phyloP scores from a whole-genome alignment of 1,284 basidiomycete genomes.

The Irpex sp. region DNA sequence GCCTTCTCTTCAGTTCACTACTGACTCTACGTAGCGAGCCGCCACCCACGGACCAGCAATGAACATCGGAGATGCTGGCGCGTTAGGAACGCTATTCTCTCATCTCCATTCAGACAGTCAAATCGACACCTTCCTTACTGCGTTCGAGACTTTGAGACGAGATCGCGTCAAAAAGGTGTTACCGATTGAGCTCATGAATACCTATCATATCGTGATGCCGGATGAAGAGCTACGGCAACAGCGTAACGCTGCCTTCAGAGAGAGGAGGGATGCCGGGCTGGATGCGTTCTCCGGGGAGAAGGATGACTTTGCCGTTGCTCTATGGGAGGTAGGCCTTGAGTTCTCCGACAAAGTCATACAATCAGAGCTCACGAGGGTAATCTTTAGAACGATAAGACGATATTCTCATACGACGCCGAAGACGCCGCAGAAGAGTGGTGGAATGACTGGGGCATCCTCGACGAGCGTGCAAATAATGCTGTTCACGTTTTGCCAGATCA shows the following conservation, averaged over 20 bases:
- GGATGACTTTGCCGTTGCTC: not conserved
- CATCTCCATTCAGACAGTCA: slow-evolving; percentile 36
- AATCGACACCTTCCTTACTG: slow-evolving; percentile 38
- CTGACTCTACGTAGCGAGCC: slow-evolving; percentile 33
- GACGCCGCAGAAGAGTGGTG: slow-evolving; percentile 35
- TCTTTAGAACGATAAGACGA: slow-evolving; percentile 20
- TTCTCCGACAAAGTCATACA: no score
- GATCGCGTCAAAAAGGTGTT: slow-evolving; percentile 34
- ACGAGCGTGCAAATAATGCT: slow-evolving; percentile 14
- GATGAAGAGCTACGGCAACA: slow-evolving; percentile 36
- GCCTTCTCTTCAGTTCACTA: slow-evolving; percentile 46
- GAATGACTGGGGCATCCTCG: slow-evolving; percentile 30
- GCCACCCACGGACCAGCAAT: slow-evolving; percentile 37
- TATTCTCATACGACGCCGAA: slow-evolving; percentile 30
- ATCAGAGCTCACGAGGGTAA: not conserved
- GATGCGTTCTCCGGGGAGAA: slow-evolving; percentile 13
- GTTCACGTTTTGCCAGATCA: not conserved
- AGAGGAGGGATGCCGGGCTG: slow-evolving; percentile 17
- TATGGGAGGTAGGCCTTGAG: slow-evolving; percentile 10
- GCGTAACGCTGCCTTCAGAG: slow-evolving; percentile 35
- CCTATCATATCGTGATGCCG: slow-evolving; percentile 33
- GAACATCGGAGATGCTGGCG: slow-evolving; percentile 42
- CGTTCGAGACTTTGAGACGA: slow-evolving; percentile 42
- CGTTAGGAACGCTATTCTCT: slow-evolving; percentile 44
- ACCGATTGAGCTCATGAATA: slow-evolving; percentile 33